Evolutionary conservation across 2,329 filamentous ascomycete species (phyloP).

Genomic region (Penicillium sp.): DNA sequence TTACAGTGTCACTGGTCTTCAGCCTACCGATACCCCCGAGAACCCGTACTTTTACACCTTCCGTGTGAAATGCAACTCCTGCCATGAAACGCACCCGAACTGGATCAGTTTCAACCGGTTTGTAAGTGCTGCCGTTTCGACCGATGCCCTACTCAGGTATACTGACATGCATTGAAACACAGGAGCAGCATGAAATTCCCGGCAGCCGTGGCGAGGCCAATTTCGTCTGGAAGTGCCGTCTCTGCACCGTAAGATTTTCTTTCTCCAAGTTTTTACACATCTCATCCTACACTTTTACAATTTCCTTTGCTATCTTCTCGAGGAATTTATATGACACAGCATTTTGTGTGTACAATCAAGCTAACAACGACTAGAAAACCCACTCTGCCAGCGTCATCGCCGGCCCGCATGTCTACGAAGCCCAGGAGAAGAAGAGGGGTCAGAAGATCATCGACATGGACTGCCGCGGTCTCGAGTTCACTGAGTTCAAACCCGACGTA

Average conservation of each 20-base stretch:
- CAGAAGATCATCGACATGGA: constrained; percentile 86
- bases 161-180: not conserved
- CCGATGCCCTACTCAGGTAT: not conserved
- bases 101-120: constrained; percentile 82
- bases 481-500: constrained; percentile 85
- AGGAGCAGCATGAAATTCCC: constrained; percentile 88
- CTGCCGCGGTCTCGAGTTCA: constrained; percentile 88
- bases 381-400: constrained; percentile 74
- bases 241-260: constrained; percentile 69
- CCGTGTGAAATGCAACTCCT: constrained; percentile 97
- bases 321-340: not conserved
- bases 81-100: constrained; percentile 84
- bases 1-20: constrained; percentile 78
- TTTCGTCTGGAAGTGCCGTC: constrained; percentile 99
- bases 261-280: not conserved
- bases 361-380: constrained; percentile 32
- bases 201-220: constrained; percentile 94
- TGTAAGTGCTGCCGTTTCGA: constrained; percentile 52
- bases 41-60: constrained; percentile 95
- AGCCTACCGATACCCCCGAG: constrained; percentile 74
- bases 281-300: not conserved
- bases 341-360: not conserved
- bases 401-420: constrained; percentile 63
- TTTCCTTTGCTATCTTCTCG: not conserved
- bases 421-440: constrained; percentile 53